A percentile compares a stretch with the other conserved stretches of the same genome.
These are phyloP conservation scores for Zymoseptoria crescenta DNA, from an alignment of 2,329 filamentous ascomycete species.

Conservation along the genomic window DNA sequence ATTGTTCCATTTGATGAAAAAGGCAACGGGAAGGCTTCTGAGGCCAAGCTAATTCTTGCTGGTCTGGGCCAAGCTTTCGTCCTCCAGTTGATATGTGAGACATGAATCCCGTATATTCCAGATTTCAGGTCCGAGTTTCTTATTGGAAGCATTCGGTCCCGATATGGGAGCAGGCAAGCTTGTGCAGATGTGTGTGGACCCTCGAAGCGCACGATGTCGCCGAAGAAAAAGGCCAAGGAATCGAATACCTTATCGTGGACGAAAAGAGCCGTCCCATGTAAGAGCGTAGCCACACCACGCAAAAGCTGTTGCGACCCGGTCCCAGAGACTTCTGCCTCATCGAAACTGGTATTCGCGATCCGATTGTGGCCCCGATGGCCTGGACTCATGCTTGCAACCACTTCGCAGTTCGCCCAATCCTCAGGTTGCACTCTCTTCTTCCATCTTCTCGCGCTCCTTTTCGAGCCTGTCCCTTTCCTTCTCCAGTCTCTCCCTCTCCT, in stretches of 20 bases:
- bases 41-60: neutral
- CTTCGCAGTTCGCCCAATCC: neutral
- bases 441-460: slow-evolving; percentile 1
- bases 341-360: neutral
- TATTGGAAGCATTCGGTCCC: neutral
- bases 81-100: neutral
- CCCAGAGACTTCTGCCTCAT: neutral
- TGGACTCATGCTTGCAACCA: neutral
- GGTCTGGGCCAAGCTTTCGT: neutral
- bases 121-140: neutral
- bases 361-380: neutral
- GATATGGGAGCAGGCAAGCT: neutral
- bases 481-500: slow-evolving; percentile 6
- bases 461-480: slow-evolving; percentile 4
- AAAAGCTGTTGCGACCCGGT: neutral
- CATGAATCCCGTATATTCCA: neutral
- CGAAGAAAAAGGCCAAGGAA: neutral
- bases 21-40: neutral
- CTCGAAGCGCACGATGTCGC: neutral
- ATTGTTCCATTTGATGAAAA: neutral
- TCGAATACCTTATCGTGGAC: neutral
- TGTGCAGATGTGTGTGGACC: neutral
- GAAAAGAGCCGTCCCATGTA: neutral
- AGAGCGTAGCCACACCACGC: neutral
- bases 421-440: slow-evolving; percentile 1